Percentiles rank a stretch among this genome's conserved stretches.
Evolutionary conservation across 73 alveolate genomes (phyloP).

Genomic region (Paramecium sexaurelia): DNA sequence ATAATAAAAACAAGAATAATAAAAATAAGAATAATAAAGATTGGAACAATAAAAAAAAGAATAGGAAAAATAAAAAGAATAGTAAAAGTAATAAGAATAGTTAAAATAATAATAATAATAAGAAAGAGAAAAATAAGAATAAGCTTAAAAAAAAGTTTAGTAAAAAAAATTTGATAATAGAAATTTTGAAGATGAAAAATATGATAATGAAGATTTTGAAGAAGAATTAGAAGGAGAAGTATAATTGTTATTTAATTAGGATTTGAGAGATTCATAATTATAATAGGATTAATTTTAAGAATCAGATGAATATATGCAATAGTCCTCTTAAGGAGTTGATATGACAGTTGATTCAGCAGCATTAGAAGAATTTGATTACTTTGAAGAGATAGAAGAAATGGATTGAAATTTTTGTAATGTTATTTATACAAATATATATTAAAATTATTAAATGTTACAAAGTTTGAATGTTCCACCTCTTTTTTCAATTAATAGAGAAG

Average conservation of each 20-base stretch:
- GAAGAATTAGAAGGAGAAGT: constrained; percentile 57
- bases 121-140: neutral
- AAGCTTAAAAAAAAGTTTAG: neutral
- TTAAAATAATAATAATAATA: constrained; percentile 34
- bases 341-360: constrained; percentile 68
- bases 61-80: neutral
- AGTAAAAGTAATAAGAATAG: neutral
- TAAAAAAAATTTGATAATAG: neutral
- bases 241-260: neutral
- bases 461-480: constrained; percentile 11
- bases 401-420: neutral
- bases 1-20: constrained; percentile 25
- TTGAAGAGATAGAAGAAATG: constrained; percentile 63
- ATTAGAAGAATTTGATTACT: constrained; percentile 65
- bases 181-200: constrained; percentile 57
- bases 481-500: constrained; percentile 46
- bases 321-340: constrained; percentile 65
- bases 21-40: neutral
- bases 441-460: neutral
- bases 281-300: constrained; percentile 56
- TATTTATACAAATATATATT: constrained; percentile 7
- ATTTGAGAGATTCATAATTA: constrained; percentile 36
- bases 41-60: neutral
- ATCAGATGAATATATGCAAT: constrained; percentile 67
- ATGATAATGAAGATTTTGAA: constrained; percentile 6